These are phyloP conservation scores for Gentiana straminea DNA, from an alignment of 257 asterid species.

Conservation along the genomic window DNA sequence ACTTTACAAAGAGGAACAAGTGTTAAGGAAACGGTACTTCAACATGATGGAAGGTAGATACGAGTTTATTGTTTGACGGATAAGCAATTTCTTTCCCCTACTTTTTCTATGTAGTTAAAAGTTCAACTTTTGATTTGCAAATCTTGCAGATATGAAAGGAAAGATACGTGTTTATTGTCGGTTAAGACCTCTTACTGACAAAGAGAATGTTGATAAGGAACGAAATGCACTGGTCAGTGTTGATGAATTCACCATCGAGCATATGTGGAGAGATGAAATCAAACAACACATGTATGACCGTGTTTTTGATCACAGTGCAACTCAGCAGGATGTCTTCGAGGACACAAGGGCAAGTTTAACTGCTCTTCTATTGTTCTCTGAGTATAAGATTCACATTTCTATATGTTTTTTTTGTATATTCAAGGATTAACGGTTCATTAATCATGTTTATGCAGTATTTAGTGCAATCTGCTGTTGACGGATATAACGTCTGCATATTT, in stretches of 20 bases:
- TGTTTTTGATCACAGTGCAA: conserved; percentile 69
- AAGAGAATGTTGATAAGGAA: conserved; percentile 61
- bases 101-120: conserved; percentile 3
- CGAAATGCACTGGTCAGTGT: conserved; percentile 39
- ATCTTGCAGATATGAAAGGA: conserved; percentile 81
- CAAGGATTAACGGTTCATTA: conserved; percentile 1
- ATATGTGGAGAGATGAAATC: conserved; percentile 79
- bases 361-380: not conserved
- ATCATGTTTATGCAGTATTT: conserved; percentile 49
- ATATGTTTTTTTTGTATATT: not conserved
- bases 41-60: conserved; percentile 82
- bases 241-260: conserved; percentile 92
- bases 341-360: conserved; percentile 75
- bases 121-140: conserved; percentile 3
- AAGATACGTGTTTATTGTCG: conserved; percentile 92
- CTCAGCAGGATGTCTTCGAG: conserved; percentile 85
- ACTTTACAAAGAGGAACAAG: conserved; percentile 92
- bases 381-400: not conserved
- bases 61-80: not conserved
- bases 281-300: conserved; percentile 91
- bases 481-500: conserved; percentile 89
- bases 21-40: conserved; percentile 78
- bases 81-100: not conserved
- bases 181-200: conserved; percentile 77
- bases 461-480: conserved; percentile 97